Conservation (phyloP, 441 rosid genomes). For the Cnidoscolus chayamansa region DNA sequence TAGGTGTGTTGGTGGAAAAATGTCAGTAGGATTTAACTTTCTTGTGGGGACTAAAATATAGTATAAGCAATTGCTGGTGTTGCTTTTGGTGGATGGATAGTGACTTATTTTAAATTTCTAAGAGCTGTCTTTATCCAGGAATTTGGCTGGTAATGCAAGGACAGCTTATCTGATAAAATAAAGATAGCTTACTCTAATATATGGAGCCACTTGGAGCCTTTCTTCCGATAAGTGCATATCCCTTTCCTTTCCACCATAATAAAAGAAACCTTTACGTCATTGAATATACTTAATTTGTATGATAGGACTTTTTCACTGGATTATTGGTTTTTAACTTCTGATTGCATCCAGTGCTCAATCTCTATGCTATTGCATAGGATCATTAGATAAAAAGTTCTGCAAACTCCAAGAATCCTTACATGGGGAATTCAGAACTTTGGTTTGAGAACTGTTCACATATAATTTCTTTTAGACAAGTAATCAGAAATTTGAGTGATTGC, state of each 20-base stretch:
- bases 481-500: background rate
- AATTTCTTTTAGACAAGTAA: background rate
- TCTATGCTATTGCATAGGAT: background rate
- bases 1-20: background rate
- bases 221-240: background rate
- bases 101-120: background rate
- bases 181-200: background rate
- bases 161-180: constrained; percentile 1
- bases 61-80: background rate
- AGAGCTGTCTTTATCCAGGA: constrained; percentile 2
- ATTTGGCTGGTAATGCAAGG: constrained; percentile 1
- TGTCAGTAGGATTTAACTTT: background rate
- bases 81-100: constrained; percentile 8
- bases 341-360: background rate
- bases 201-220: background rate
- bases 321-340: background rate
- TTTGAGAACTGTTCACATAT: too few relatives aligned
- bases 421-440: too few relatives aligned
- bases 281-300: too few relatives aligned
- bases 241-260: constrained; percentile 8
- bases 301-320: background rate
- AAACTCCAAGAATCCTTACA: background rate
- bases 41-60: background rate
- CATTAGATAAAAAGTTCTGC: background rate
- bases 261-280: background rate